phyloP scores from a whole-genome alignment of 768 basidiomycete species.

The Rossbeevera mucosa region DNA sequence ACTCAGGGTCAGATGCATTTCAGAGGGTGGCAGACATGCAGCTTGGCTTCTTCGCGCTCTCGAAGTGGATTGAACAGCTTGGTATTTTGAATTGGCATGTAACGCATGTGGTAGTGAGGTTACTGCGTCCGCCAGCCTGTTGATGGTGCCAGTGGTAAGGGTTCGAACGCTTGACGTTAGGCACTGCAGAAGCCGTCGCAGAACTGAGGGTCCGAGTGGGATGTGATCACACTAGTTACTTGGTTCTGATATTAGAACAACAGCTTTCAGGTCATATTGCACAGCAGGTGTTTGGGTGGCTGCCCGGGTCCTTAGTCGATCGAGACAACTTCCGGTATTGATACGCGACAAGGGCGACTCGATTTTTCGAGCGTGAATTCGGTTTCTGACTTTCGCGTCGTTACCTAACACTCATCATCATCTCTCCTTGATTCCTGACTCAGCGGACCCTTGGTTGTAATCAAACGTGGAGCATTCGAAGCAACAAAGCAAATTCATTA shows the following conservation, averaged over 20 bases:
- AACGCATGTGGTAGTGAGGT: not conserved
- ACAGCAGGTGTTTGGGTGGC: too few species aligned
- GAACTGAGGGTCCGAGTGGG: not conserved
- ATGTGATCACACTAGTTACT: too few species aligned
- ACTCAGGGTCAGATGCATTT: not conserved
- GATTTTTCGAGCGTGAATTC: too few species aligned
- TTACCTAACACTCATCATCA: not conserved
- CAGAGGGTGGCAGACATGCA: conserved; percentile 1
- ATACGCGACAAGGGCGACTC: too few species aligned
- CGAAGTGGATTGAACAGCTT: not conserved
- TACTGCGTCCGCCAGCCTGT: conserved; percentile 5
- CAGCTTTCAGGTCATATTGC: too few species aligned
- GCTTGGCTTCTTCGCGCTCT: not conserved
- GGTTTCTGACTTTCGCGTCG: not conserved
- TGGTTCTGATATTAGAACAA: too few species aligned
- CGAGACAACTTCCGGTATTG: too few species aligned
- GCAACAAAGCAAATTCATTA: not conserved
- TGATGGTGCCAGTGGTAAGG: not conserved
- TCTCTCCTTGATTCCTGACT: too few species aligned
- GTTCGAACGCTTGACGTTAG: not conserved
- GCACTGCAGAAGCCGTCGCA: not conserved
- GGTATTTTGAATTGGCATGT: conserved; percentile 14
- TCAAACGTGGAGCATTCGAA: not conserved
- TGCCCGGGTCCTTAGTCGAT: too few species aligned
- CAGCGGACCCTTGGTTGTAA: not conserved